A percentile compares a stretch with the other conserved stretches of the same genome.
phyloP scores from a whole-genome alignment of 768 basidiomycete genomes.

The Xerocomellus chrysenteron region DNA sequence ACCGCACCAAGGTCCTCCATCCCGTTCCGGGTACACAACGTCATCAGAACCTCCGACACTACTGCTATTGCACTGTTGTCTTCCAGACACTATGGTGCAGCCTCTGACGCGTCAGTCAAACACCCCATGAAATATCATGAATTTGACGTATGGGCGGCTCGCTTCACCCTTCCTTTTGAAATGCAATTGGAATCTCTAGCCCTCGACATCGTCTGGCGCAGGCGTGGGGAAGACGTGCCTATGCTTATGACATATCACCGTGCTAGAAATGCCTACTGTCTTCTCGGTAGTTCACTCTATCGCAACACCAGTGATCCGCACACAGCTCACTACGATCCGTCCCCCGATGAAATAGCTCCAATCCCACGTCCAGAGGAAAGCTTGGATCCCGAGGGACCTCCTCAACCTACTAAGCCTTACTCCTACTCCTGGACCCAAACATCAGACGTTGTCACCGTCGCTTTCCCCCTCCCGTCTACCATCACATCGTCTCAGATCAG shows the following conservation, averaged over 20 bases:
- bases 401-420: slow-evolving; percentile 51
- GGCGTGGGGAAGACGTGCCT: slow-evolving; percentile 70
- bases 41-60: slow-evolving; percentile 36
- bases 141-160: slow-evolving; percentile 68
- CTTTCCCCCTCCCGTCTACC: slow-evolving; percentile 76
- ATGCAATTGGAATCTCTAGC: slow-evolving; percentile 30
- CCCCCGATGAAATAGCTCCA: slow-evolving; percentile 63
- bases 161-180: slow-evolving; percentile 46
- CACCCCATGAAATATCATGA: slow-evolving; percentile 34
- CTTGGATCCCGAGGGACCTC: slow-evolving; percentile 39
- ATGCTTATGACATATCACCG: slow-evolving; percentile 51
- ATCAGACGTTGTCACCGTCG: slow-evolving; percentile 76
- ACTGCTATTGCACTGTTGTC: slow-evolving; percentile 54
- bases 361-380: slow-evolving; percentile 64
- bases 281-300: slow-evolving; percentile 61
- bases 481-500: slow-evolving; percentile 64
- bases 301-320: slow-evolving; percentile 37
- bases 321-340: slow-evolving; percentile 50
- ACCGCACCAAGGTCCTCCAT: slow-evolving; percentile 26
- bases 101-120: slow-evolving; percentile 18
- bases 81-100: slow-evolving; percentile 47
- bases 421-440: slow-evolving; percentile 96
- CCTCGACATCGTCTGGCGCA: slow-evolving; percentile 65
- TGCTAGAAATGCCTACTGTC: slow-evolving; percentile 46
- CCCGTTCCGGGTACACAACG: slow-evolving; percentile 42